Conservation (phyloP, 108 stramenopile species). For the Hondaea fermentalgiana region DNA sequence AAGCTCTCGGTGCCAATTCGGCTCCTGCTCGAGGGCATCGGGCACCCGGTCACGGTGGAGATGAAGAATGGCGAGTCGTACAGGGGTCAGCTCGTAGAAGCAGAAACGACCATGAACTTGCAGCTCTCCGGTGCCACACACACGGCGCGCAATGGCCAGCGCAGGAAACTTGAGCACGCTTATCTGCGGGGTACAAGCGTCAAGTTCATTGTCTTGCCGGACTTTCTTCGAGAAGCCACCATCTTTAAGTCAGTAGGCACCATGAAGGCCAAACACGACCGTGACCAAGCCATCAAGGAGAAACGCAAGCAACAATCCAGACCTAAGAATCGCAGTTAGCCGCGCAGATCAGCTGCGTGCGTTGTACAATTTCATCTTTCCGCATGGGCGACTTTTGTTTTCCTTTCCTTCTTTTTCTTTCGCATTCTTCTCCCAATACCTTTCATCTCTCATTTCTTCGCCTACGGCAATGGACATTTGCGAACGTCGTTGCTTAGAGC, state of each 20-base stretch:
- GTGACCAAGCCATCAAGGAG: background rate
- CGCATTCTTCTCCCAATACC: too few species aligned
- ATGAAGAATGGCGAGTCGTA: conserved; percentile 58
- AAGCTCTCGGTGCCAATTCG: conserved; percentile 47
- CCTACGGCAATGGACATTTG: too few species aligned
- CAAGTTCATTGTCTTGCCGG: conserved; percentile 50
- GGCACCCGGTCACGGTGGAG: conserved; percentile 54
- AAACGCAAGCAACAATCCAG: background rate
- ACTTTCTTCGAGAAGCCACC: conserved; percentile 49
- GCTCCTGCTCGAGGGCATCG: conserved; percentile 53
- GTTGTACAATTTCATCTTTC: too few species aligned
- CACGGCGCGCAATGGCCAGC: conserved; percentile 25
- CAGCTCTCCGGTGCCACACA: conserved; percentile 30
- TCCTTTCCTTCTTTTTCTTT: too few species aligned
- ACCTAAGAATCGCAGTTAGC: background rate
- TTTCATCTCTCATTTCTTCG: too few species aligned
- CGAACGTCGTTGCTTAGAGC: too few species aligned
- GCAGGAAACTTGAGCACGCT: conserved; percentile 29
- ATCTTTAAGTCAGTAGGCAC: conserved; percentile 52
- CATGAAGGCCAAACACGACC: conserved; percentile 44
- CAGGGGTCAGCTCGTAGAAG: conserved; percentile 42
- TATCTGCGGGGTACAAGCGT: conserved; percentile 52
- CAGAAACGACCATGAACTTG: conserved; percentile 59
- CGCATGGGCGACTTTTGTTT: too few species aligned
- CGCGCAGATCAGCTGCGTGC: too few species aligned